These are phyloP conservation scores for Rachicladosporium sp. DNA, from an alignment of 2,329 filamentous ascomycete genomes.

Conservation along the genomic window DNA sequence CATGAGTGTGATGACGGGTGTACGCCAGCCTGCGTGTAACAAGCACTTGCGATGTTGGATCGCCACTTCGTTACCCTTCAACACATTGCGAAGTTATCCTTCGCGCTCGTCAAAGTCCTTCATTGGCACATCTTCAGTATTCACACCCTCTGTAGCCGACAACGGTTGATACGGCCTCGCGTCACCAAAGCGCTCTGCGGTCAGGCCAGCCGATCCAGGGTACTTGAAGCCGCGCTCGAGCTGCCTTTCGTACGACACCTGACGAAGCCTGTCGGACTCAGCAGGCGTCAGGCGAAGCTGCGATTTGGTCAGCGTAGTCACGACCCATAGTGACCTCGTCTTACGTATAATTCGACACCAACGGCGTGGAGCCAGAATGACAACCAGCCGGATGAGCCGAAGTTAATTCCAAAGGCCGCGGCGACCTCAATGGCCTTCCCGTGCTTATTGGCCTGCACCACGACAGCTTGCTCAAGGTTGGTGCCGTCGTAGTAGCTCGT, in stretches of 20 bases:
- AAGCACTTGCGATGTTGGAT: too few species aligned
- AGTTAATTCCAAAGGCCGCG: conserved; percentile 34
- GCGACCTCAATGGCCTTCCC: conserved; percentile 15
- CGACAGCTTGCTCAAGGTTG: conserved; percentile 6
- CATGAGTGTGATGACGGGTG: too few species aligned
- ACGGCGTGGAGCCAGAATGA: conserved; percentile 38
- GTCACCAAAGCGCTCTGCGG: conserved; percentile 26
- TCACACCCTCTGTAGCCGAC: too few species aligned
- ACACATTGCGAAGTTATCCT: too few species aligned
- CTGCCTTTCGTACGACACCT: conserved; percentile 46
- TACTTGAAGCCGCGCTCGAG: conserved; percentile 40
- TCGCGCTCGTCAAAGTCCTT: too few species aligned
- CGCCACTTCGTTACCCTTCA: too few species aligned
- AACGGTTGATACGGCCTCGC: conserved; percentile 5
- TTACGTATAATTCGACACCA: conserved; percentile 24
- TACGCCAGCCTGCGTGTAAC: too few species aligned
- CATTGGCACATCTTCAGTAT: too few species aligned
- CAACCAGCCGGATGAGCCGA: conserved; percentile 42
- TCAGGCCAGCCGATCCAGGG: conserved; percentile 38
- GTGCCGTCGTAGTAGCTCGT: conserved; percentile 1
- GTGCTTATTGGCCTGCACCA: conserved; percentile 11
- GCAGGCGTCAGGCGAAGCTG: conserved; percentile 35
- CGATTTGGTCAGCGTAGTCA: too few species aligned
- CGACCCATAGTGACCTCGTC: too few species aligned
- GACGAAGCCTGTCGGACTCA: conserved; percentile 41